phyloP scores from a whole-genome alignment of 306 rosid species.

The Lupinus albus region DNA sequence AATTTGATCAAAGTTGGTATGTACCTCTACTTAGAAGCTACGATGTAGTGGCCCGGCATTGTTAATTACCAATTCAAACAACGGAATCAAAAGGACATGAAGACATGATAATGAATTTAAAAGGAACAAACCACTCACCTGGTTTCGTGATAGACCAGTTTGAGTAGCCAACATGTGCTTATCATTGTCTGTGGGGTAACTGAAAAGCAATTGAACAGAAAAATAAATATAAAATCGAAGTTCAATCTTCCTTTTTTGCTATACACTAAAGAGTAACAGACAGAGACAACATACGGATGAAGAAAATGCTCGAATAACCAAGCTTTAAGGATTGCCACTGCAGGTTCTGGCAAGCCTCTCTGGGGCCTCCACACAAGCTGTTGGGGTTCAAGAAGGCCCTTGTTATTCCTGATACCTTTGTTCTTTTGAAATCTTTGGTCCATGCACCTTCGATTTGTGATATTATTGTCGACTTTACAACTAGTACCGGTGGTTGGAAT shows the following conservation, averaged over 20 bases:
- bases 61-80: conserved; percentile 29
- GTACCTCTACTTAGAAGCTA: conserved; percentile 23
- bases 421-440: conserved; percentile 67
- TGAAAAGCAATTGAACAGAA: conserved; percentile 40
- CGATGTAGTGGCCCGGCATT: conserved; percentile 1
- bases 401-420: conserved; percentile 45
- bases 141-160: conserved; percentile 95
- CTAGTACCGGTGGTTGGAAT: conserved; percentile 44
- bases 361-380: conserved; percentile 89
- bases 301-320: conserved; percentile 98
- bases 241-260: conserved; percentile 5
- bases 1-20: neutral
- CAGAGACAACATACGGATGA: conserved; percentile 74
- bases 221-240: neutral
- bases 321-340: conserved; percentile 83
- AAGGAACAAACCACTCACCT: conserved; percentile 64
- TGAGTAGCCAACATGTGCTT: conserved; percentile 93
- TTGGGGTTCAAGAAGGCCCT: conserved; percentile 60
- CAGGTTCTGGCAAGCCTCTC: conserved; percentile 89
- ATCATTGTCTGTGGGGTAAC: conserved; percentile 98
- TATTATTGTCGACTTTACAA: conserved; percentile 45
- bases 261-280: neutral
- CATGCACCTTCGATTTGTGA: conserved; percentile 48
- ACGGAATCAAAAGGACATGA: conserved; percentile 11
- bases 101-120: conserved; percentile 31